These are phyloP conservation scores for Isatis tinctoria DNA, from an alignment of 345 rosid genomes.

Conservation along the genomic window DNA sequence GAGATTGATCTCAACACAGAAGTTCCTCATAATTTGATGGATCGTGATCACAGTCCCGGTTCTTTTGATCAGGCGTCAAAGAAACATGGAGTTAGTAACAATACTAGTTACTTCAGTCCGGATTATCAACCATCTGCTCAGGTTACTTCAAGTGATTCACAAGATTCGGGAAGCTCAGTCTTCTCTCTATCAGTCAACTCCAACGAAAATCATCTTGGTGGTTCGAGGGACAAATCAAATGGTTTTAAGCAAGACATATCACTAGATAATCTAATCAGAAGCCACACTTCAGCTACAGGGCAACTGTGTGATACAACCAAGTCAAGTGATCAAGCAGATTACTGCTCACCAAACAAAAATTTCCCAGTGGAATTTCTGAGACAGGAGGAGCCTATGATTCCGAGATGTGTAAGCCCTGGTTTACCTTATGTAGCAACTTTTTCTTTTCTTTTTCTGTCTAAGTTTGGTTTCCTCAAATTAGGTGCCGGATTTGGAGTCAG, in stretches of 20 bases:
- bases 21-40: constrained; percentile 21
- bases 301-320: constrained; percentile 7
- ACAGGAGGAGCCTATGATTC: constrained; percentile 33
- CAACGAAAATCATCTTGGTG: constrained; percentile 29
- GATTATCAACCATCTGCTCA: constrained; percentile 27
- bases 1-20: constrained; percentile 25
- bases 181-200: constrained; percentile 29
- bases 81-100: constrained; percentile 10
- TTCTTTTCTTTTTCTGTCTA: background rate
- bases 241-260: constrained; percentile 29
- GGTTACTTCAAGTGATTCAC: constrained; percentile 33
- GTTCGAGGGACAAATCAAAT: constrained; percentile 18
- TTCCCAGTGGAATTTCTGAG: constrained; percentile 9
- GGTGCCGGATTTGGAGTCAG: constrained; percentile 37
- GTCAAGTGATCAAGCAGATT: constrained; percentile 29
- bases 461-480: constrained; percentile 18
- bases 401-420: constrained; percentile 41
- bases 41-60: constrained; percentile 12
- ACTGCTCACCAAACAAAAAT: constrained; percentile 17
- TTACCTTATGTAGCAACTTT: background rate
- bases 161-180: constrained; percentile 33
- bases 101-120: constrained; percentile 22
- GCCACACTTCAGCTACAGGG: constrained; percentile 19
- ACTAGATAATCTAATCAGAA: constrained; percentile 30
- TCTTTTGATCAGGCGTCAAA: constrained; percentile 26